Conservation (phyloP, 768 basidiomycete species). For the Amanita rubescens region DNA sequence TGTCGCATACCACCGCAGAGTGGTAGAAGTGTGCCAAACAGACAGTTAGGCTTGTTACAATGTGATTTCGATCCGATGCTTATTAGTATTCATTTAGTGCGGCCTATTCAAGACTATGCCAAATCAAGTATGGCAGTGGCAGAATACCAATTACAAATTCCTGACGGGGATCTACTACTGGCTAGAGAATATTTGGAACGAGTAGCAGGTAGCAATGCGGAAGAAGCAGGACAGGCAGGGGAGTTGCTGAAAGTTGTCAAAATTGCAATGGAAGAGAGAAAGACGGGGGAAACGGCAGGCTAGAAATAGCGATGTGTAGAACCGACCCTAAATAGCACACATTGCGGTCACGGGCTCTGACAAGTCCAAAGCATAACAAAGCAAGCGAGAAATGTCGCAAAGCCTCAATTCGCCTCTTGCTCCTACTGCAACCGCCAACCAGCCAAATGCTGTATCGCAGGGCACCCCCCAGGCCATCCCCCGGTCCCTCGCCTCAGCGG, state of each 20-base stretch:
- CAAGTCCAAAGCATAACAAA: slow-evolving; percentile 33
- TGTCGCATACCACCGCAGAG: slow-evolving; percentile 72
- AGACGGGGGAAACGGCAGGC: neutral
- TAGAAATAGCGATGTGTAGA: neutral
- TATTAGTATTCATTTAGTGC: slow-evolving; percentile 36
- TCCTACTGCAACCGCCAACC: slow-evolving; percentile 17
- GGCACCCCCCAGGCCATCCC: slow-evolving; percentile 15
- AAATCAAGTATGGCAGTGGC: slow-evolving; percentile 83
- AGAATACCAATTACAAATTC: slow-evolving; percentile 59
- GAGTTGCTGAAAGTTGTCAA: slow-evolving; percentile 62
- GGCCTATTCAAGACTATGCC: slow-evolving; percentile 70
- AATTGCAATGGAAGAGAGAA: slow-evolving; percentile 22
- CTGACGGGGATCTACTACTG: slow-evolving; percentile 58
- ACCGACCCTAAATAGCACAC: slow-evolving; percentile 27
- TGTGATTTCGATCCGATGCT: slow-evolving; percentile 16
- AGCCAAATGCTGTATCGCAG: slow-evolving; percentile 11
- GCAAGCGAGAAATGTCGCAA: slow-evolving; percentile 35
- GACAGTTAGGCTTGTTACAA: slow-evolving; percentile 39
- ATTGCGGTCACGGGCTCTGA: slow-evolving; percentile 30
- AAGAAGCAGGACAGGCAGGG: slow-evolving; percentile 68
- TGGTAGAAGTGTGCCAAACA: slow-evolving; percentile 64
- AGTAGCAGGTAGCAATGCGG: slow-evolving; percentile 72
- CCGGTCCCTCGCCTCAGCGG: slow-evolving; percentile 17
- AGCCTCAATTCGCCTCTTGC: slow-evolving; percentile 27
- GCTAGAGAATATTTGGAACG: slow-evolving; percentile 68